These are phyloP conservation scores for Infundibulicybe gibba DNA, from an alignment of 768 basidiomycete genomes.

Conservation along the genomic window DNA sequence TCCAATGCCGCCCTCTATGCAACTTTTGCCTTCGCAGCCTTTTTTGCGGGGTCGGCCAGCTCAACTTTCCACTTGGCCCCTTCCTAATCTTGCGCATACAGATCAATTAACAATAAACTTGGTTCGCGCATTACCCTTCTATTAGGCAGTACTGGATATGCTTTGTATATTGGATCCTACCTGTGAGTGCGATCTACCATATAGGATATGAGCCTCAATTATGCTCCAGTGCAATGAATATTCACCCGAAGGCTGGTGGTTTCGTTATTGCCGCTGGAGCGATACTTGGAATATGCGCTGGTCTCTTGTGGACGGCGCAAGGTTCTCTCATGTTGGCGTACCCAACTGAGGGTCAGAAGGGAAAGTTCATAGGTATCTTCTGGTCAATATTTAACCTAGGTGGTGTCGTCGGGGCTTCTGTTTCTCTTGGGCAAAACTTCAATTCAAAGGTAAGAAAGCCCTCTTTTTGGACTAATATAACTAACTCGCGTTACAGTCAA, in stretches of 20 bases:
- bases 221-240: constrained; percentile 56
- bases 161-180: constrained; percentile 70
- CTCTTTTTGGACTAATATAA: constrained; percentile 1
- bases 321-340: constrained; percentile 85
- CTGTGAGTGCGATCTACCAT: constrained; percentile 41
- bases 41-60: constrained; percentile 59
- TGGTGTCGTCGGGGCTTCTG: constrained; percentile 73
- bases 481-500: constrained; percentile 21
- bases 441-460: constrained; percentile 46
- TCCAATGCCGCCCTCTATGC: constrained; percentile 56
- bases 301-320: constrained; percentile 79
- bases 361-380: constrained; percentile 73
- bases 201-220: neutral
- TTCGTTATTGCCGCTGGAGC: constrained; percentile 75
- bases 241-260: constrained; percentile 53
- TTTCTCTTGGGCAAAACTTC: constrained; percentile 71
- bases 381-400: constrained; percentile 86
- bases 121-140: constrained; percentile 74
- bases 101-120: constrained; percentile 77
- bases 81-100: constrained; percentile 15
- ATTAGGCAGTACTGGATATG: constrained; percentile 73
- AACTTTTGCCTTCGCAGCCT: constrained; percentile 56
- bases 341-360: constrained; percentile 77
- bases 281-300: constrained; percentile 68
- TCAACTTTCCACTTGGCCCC: neutral